Base-by-base conservation (phyloP, 1,139 yeast species). In the Diutina neorugosa region DNA sequence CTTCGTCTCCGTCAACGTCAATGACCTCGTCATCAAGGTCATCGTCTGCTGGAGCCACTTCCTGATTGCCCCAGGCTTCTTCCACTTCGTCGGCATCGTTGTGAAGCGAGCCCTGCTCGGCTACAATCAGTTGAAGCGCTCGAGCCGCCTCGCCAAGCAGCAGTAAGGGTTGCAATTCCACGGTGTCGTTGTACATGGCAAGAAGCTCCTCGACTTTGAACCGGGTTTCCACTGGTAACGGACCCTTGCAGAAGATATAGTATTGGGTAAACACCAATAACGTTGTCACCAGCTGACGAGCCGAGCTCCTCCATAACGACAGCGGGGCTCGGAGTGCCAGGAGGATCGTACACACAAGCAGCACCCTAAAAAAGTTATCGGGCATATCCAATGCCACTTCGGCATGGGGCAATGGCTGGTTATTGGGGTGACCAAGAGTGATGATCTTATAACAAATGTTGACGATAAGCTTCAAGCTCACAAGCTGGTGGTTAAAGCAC, bases 331-430 rank as follows among this genome's bases (percentile, higher is more conserved):
- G 62, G 41, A 74, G 55, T 12, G 62, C 57, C 2, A 12, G 25
- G n/a, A 46, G 19, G 5, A 18, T 37, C 21, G 18, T 27, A 52
- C 75, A 70, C 25, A 54, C 67, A 61, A 90, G 65, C 51, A 82
- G 81, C 34, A 89, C 70, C 56, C 96, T 74, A 65, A 89, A 88
- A 62, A 83, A 86, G 59, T 87, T 84, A 60, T 81, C 77, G 0
- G 84, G 83, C 11, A 70, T 70, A 66, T 90, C 97, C 21, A 76
- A 54, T n/a, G 58, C 61, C 18, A 73, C 73, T 20, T 72, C 67
- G 41, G 64, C 58, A 31, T 63, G 65, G 0, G 82, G 83, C 19
- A 69, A 69, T 1, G 94, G 91, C 56, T 76, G 78, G 54, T 81
- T 82, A 54, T 76, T 73, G 0, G 80, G 77, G 67, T 88, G 85